Base-by-base conservation (phyloP, 2,329 filamentous ascomycete genomes). In the Fusarium longipes region DNA sequence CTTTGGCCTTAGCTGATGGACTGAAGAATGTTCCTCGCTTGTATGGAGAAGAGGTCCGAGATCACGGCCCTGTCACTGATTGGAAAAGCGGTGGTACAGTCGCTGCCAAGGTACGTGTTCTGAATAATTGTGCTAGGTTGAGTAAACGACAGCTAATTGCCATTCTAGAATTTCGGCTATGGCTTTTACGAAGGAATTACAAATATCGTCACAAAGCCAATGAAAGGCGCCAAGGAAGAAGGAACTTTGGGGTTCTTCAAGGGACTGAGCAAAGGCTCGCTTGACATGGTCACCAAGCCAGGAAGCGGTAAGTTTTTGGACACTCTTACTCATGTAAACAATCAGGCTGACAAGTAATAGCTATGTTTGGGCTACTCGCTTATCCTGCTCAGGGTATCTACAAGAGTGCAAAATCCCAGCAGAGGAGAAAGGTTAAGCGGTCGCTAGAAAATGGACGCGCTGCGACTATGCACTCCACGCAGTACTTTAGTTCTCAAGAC, bases 301-400 rank as follows among this genome's bases (percentile, higher is more conserved):
- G 35, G 52, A 10, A 56, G 52, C n/a, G 52, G 52, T 56, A 39
- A n/a, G 45, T 20, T 7, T 20, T 3, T 0, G 7, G 24, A 14
- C 8, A 27, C 3, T 3, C n/a, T 18, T 20, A 24, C 7, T 6
- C 20, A 8, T 24, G 2, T 40, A 5, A 24, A 24, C 12, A 3
- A 40, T 17, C 20, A 24, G 17, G 7, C 32, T 55, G 25, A 55
- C 9, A n/a, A 2, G 1, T 2, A 0, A 18, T 3, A 55, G 52
- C 52, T 11, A 39, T n/a, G 25, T 32, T 55, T 32, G 52, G 52
- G 5, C 2, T 55, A 0, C 24, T 55, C 4, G 52, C 44, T 0
- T 55, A 55, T 7, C 52, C 52, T 0, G 44, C 52, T 5, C 52
- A 51, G 8, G 52, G 52, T 2, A 9, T 51, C 3, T 55, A 55